phyloP scores from a whole-genome alignment of 495 filamentous ascomycete species.

The Xylaria palmicola region DNA sequence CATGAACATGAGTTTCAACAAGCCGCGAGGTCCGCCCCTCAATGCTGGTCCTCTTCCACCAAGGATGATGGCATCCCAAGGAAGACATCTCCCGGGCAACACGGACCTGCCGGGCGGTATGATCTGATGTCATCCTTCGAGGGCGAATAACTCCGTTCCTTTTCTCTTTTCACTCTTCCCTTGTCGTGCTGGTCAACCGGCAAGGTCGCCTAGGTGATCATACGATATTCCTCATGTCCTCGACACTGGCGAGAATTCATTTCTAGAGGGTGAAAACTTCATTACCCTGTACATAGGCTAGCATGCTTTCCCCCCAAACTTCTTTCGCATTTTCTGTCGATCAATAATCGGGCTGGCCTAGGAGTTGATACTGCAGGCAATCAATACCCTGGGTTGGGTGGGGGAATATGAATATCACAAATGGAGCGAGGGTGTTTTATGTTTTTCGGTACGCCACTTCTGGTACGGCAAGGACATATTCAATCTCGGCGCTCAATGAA shows the following conservation, averaged over 20 bases:
- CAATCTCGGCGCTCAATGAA: not conserved
- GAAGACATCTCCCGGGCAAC: constrained; percentile 30
- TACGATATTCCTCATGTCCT: not conserved
- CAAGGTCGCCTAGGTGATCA: not conserved
- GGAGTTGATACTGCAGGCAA: constrained; percentile 28
- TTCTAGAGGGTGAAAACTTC: constrained; percentile 19
- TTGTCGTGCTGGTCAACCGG: not conserved
- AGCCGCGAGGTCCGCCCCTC: constrained; percentile 42
- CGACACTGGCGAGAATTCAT: not conserved
- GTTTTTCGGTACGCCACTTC: not conserved
- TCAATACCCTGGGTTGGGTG: constrained; percentile 7
- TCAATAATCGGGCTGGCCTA: constrained; percentile 27
- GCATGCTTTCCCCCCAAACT: too few species aligned
- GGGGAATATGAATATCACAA: constrained; percentile 9
- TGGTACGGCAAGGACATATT: not conserved
- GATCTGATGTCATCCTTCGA: constrained; percentile 31
- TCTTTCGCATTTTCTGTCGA: constrained; percentile 23
- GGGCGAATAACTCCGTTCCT: not conserved
- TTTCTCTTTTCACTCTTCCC: too few species aligned
- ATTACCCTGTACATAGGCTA: constrained; percentile 30
- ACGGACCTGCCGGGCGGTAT: constrained; percentile 43
- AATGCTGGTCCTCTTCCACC: constrained; percentile 33
- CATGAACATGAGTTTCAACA: constrained; percentile 18
- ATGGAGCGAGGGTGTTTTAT: constrained; percentile 9
- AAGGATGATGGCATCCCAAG: constrained; percentile 29